Percentiles rank a stretch among this genome's conserved stretches.
Evolutionary conservation across 163 green algal genomes (phyloP).

Genomic region (Coccomyxa subellipsoidea): DNA sequence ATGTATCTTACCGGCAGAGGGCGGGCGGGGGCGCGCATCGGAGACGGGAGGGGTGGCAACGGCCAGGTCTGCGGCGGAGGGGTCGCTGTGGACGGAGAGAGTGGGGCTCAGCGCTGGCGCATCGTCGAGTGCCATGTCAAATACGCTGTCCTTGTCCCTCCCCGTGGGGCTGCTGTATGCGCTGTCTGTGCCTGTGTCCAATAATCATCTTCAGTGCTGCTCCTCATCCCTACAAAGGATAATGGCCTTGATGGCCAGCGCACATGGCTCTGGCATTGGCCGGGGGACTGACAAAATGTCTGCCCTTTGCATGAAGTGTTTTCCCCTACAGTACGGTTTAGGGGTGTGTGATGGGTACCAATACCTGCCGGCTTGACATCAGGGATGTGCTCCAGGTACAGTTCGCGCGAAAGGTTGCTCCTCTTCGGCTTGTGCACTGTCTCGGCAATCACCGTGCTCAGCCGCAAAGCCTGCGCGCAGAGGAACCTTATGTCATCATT

Average conservation of each 20-base stretch:
- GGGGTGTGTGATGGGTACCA: not conserved
- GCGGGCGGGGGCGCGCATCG: not conserved
- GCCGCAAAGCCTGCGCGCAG: not conserved
- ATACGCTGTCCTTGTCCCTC: not conserved
- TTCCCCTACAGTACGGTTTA: not conserved
- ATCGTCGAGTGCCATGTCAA: not conserved
- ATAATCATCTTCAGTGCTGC: too few species aligned
- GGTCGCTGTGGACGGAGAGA: not conserved
- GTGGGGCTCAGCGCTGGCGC: not conserved
- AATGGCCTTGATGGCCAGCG: too few species aligned
- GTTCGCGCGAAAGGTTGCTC: not conserved
- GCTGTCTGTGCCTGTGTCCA: not conserved
- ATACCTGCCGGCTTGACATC: not conserved
- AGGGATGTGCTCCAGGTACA: not conserved
- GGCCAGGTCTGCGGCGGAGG: not conserved
- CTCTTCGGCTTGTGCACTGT: not conserved
- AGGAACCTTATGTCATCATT: too few species aligned
- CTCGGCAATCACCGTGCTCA: not conserved
- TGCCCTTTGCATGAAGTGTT: not conserved
- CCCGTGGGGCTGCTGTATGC: not conserved
- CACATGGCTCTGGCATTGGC: too few species aligned
- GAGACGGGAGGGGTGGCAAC: not conserved
- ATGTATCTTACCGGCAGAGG: not conserved
- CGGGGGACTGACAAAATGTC: too few species aligned
- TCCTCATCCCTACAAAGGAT: too few species aligned